Evolutionary conservation across 441 rosid species (phyloP).

Genomic region (Viola pubescens): DNA sequence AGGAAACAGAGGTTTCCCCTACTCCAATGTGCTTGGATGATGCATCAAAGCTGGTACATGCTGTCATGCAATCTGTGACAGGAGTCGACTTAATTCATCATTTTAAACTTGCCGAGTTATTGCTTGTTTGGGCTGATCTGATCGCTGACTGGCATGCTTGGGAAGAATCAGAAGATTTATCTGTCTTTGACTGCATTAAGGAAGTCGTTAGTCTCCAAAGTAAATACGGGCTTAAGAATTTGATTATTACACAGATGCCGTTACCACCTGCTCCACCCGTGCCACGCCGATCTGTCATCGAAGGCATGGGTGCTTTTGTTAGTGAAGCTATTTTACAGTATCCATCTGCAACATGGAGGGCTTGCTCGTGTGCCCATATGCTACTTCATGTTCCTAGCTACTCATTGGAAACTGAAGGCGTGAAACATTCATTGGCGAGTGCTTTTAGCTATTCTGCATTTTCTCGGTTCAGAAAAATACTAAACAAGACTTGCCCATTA

Average conservation of each 20-base stretch:
- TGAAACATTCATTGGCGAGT: slow-evolving; percentile 41
- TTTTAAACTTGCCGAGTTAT: slow-evolving; percentile 50
- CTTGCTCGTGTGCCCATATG: slow-evolving; percentile 62
- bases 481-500: slow-evolving; percentile 50
- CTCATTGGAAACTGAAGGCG: slow-evolving; percentile 47
- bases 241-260: slow-evolving; percentile 40
- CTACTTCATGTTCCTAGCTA: slow-evolving; percentile 60
- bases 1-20: slow-evolving; percentile 39
- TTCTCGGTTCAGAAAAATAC: slow-evolving; percentile 51
- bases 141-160: slow-evolving; percentile 80
- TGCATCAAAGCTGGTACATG: slow-evolving; percentile 54
- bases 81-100: slow-evolving; percentile 32
- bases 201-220: slow-evolving; percentile 50
- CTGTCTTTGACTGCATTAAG: slow-evolving; percentile 73
- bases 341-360: slow-evolving; percentile 76
- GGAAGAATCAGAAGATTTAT: slow-evolving; percentile 86
- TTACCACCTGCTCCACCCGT: slow-evolving; percentile 75
- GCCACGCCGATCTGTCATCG: slow-evolving; percentile 51
- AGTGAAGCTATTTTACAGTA: slow-evolving; percentile 65
- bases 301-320: slow-evolving; percentile 63
- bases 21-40: slow-evolving; percentile 58
- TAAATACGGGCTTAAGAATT: slow-evolving; percentile 48
- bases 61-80: slow-evolving; percentile 50
- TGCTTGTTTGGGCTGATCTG: slow-evolving; percentile 67
- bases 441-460: slow-evolving; percentile 58